These are phyloP conservation scores for Colletotrichum graminicola DNA, from an alignment of 2,329 filamentous ascomycete species.

Conservation along the genomic window DNA sequence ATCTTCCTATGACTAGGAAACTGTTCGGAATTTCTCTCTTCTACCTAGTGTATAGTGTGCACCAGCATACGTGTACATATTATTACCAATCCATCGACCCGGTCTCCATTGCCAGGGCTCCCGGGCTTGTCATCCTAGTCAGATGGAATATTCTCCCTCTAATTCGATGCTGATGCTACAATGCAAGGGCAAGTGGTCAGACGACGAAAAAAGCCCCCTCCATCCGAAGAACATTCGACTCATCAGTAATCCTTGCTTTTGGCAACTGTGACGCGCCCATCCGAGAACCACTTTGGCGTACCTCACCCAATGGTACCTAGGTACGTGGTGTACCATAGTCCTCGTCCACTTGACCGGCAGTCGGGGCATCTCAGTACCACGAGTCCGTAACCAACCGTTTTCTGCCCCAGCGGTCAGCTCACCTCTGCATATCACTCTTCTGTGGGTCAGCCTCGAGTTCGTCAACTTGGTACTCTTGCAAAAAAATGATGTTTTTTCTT, in stretches of 20 bases:
- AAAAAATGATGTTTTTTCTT: slow-evolving; percentile 13
- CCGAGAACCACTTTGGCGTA: slow-evolving; percentile 10
- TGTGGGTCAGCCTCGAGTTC: background rate
- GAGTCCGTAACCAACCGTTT: slow-evolving; percentile 9
- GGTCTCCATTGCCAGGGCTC: background rate
- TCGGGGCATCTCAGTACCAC: background rate
- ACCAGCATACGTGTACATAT: no score
- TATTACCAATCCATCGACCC: background rate
- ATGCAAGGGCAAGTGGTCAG: background rate
- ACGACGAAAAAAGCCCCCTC: background rate
- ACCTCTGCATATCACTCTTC: background rate
- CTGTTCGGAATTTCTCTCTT: background rate
- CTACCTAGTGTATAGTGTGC: background rate
- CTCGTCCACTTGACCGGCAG: background rate
- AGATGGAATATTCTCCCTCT: background rate
- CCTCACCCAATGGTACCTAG: background rate
- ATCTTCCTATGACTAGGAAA: background rate
- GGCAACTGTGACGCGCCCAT: slow-evolving; percentile 4
- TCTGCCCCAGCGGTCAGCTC: background rate
- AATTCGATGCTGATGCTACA: background rate
- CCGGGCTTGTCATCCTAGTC: background rate
- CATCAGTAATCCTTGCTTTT: background rate
- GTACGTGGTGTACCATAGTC: no score
- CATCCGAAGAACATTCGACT: background rate
- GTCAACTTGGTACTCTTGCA: slow-evolving; percentile 13